A percentile compares a stretch with the other conserved stretches of the same genome.
phyloP scores from a whole-genome alignment of 2,329 filamentous ascomycete genomes.

The Phialophora tarda region DNA sequence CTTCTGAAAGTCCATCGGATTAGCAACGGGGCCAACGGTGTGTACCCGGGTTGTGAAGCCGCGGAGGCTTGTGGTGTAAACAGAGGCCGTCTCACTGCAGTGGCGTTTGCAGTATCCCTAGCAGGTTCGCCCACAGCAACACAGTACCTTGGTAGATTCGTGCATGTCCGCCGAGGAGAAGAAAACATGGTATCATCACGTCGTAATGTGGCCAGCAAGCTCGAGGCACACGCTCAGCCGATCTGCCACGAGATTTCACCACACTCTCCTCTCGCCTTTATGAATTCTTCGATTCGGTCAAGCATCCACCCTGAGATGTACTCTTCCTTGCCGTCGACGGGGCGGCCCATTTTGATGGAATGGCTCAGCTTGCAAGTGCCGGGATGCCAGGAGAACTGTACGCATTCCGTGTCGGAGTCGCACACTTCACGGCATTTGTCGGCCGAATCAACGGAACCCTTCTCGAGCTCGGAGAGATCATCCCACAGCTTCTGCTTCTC shows the following conservation, averaged over 20 bases:
- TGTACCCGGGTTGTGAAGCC: not conserved
- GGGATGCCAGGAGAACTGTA: constrained; percentile 34
- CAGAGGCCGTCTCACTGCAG: not conserved
- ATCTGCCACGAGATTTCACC: constrained; percentile 23
- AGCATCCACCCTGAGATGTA: constrained; percentile 33
- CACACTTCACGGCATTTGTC: constrained; percentile 30
- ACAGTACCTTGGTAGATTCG: not conserved
- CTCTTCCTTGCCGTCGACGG: constrained; percentile 21
- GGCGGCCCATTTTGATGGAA: constrained; percentile 28
- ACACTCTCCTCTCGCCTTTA: constrained; percentile 20
- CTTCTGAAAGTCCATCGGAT: not conserved
- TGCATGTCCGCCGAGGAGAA: not conserved
- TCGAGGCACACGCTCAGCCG: not conserved
- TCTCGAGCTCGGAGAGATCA: constrained; percentile 25
- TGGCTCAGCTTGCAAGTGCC: constrained; percentile 32
- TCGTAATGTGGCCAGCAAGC: not conserved
- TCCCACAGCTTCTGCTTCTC: constrained; percentile 32
- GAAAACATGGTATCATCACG: constrained; percentile 4
- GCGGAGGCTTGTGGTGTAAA: not conserved
- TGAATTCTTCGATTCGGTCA: constrained; percentile 29
- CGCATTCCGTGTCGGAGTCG: constrained; percentile 27
- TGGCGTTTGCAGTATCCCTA: not conserved
- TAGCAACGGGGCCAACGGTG: not conserved
- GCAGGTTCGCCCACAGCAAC: not conserved
- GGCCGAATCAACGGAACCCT: constrained; percentile 22